These are phyloP conservation scores for Yamagishiella unicocca DNA, from an alignment of 139 green algal species.

Conservation along the genomic window DNA sequence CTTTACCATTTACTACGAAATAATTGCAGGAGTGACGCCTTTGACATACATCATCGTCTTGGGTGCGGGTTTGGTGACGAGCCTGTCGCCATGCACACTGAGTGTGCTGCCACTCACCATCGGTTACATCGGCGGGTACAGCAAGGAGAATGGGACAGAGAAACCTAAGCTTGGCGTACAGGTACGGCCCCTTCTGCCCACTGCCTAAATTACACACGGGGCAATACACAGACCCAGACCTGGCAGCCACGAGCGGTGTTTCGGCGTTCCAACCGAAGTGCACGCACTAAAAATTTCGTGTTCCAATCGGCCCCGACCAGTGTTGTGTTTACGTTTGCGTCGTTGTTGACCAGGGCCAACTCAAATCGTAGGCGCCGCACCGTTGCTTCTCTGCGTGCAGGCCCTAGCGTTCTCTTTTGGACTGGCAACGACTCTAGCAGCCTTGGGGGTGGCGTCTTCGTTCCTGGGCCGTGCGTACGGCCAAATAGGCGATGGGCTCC, in stretches of 20 bases:
- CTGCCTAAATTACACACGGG: too few species aligned
- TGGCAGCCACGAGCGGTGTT: too few species aligned
- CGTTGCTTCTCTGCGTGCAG: constrained; percentile 33
- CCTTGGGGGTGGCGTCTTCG: constrained; percentile 82
- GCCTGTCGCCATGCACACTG: constrained; percentile 94
- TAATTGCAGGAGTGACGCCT: constrained; percentile 74
- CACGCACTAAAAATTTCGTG: too few species aligned
- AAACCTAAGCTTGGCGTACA: constrained; percentile 4
- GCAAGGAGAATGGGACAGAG: not conserved
- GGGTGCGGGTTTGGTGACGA: constrained; percentile 90
- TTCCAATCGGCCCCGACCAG: too few species aligned
- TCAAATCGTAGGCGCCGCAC: too few species aligned
- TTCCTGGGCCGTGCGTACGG: constrained; percentile 89
- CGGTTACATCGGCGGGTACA: constrained; percentile 92
- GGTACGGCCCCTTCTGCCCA: too few species aligned
- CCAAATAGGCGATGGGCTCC: constrained; percentile 62
- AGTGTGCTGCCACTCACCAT: constrained; percentile 92
- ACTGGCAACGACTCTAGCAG: constrained; percentile 90
- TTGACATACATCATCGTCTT: constrained; percentile 80
- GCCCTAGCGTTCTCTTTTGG: constrained; percentile 85
- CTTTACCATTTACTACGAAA: too few species aligned
- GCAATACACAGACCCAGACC: too few species aligned
- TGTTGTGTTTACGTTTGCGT: too few species aligned
- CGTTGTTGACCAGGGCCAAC: too few species aligned
- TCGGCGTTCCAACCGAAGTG: too few species aligned